Evolutionary conservation across 2,329 filamentous ascomycete genomes (phyloP), one percentile per base, ranked within the genome.

Genomic region (Fusarium burgessii): DNA sequence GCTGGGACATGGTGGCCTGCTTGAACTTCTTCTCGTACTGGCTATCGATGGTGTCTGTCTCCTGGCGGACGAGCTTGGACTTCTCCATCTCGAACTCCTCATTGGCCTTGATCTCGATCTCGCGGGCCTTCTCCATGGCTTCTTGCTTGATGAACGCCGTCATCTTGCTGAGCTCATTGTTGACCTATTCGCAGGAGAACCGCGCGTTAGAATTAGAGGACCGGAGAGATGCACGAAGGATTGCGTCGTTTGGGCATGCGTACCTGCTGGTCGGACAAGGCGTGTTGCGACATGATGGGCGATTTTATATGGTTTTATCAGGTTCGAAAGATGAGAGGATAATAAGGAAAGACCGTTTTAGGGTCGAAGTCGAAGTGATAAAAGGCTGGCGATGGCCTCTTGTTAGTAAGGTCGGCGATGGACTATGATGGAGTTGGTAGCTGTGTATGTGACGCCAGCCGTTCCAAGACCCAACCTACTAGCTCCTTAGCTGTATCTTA

Each of bases 111-210:
- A 98, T 92, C 80, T 96, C 90, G 83, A 99, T 98, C 84, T 99
- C 96, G 81, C 93, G 93, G 78, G 94, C 94, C 85, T 99, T 99
- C 82, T 99, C 96, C 79, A 92, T 89, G 65, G 96, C 96, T 86
- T 99, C 96, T 86, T 98, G 96, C 83, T 94, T 93, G 90, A 99
- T 99, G 90, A 99, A 99, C 81, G 95, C 95, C 66, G 96, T 98
- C 96, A 99, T 99, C 90, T 99, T 99, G 88, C 93, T 95, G 84
- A 99, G 93, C 90, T 99, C 96, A 85, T 93, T 91, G 85, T 93
- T 91, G 88, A 99, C 96, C 94, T 98, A 27, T 46, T 49, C 15
- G 46, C 7, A 20, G 13, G 25, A 33, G 29, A 46, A 27, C 57
- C 38, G 59, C 40, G 51, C 35, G 68, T 75, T 68, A 75, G 71